Conservation (phyloP, 345 rosid species). For the Passiflora organensis region DNA sequence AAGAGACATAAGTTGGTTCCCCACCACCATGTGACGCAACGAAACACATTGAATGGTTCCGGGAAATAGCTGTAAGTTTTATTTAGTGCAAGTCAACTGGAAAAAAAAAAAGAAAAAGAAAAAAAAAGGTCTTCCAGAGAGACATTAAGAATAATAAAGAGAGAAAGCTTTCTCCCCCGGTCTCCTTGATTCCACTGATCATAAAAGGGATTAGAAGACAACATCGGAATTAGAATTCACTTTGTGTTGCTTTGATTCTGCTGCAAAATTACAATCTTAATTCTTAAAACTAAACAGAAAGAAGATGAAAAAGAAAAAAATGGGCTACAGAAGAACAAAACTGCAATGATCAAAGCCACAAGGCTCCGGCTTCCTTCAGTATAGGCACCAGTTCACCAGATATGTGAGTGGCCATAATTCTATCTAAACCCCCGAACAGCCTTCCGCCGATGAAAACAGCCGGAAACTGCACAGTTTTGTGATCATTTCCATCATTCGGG, state of each 20-base stretch:
- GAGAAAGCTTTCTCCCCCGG: background rate
- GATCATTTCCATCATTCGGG: background rate
- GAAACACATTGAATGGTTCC: background rate
- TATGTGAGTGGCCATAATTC: conserved; percentile 90
- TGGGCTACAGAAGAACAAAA: background rate
- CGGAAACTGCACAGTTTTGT: conserved; percentile 51
- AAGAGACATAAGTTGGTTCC: background rate
- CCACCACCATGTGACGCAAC: conserved; percentile 1
- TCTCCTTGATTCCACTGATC: background rate
- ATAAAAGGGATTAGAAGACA: background rate
- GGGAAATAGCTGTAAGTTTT: conserved; percentile 6
- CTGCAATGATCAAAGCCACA: conserved; percentile 63
- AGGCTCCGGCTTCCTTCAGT: conserved; percentile 84
- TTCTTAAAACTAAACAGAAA: background rate
- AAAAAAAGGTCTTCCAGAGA: no score
- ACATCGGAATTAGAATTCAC: background rate
- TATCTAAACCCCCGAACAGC: conserved; percentile 88
- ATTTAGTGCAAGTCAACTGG: background rate
- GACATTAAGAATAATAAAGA: no score
- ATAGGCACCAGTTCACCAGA: conserved; percentile 74
- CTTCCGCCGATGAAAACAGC: conserved; percentile 82
- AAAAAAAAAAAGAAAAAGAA: background rate
- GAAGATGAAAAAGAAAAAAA: background rate
- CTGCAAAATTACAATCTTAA: conserved; percentile 9
- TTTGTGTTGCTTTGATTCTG: background rate